phyloP scores from a whole-genome alignment of 148 eudicot genomes.

The Silene conica region DNA sequence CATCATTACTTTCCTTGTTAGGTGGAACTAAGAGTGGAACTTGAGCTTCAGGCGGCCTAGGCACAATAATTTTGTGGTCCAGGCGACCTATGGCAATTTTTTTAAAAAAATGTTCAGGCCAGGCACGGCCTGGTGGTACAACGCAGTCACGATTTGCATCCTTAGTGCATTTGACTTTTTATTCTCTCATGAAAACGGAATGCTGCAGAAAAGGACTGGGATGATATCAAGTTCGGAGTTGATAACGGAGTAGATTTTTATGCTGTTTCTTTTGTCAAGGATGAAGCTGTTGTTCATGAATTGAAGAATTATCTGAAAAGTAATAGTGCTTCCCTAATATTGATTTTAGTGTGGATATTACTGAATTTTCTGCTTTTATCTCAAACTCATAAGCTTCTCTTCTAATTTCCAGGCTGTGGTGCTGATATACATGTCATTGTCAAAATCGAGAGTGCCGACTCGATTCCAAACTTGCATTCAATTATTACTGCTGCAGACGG shows the following conservation, averaged over 20 bases:
- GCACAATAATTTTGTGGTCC: neutral
- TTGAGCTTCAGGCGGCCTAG: neutral
- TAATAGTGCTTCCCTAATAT: slow-evolving; percentile 21
- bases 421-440: slow-evolving; percentile 93
- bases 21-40: neutral
- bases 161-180: neutral
- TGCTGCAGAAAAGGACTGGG: slow-evolving; percentile 96
- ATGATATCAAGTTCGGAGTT: slow-evolving; percentile 98
- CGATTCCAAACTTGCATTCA: slow-evolving; percentile 74
- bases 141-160: neutral
- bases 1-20: neutral
- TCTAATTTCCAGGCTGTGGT: slow-evolving; percentile 53
- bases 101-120: neutral
- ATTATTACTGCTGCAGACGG: slow-evolving; percentile 86
- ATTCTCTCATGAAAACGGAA: slow-evolving; percentile 2
- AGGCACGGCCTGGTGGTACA: neutral
- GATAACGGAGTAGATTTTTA: slow-evolving; percentile 90
- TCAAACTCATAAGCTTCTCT: slow-evolving; percentile 3
- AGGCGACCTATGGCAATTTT: neutral
- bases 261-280: slow-evolving; percentile 99
- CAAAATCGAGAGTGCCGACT: slow-evolving; percentile 86
- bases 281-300: slow-evolving; percentile 91
- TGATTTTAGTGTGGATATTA: neutral
- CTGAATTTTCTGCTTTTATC: neutral
- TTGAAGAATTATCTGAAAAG: slow-evolving; percentile 86